Base-by-base conservation (phyloP, 2,329 filamentous ascomycete species). In the Fusarium tupiense region DNA sequence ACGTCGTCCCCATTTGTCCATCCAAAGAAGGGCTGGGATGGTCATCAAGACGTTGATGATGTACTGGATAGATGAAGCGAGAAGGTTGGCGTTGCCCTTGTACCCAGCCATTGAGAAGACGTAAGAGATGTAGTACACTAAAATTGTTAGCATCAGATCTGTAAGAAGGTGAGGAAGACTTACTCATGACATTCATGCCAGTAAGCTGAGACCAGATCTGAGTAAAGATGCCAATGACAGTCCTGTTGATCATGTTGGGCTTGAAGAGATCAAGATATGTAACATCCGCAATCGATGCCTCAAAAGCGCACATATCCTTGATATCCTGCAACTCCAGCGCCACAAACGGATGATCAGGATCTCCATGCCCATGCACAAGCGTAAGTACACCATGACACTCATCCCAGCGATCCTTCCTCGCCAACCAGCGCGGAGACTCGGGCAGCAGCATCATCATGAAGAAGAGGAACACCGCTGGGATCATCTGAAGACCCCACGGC, bases 31-130 rank as follows among this genome's bases (percentile, higher is more conserved):
- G 3, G 93, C 93, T 0, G 93, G 92, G 7, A 95, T 81, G 1
- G 94, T 96, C 91, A 94, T 93, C 60, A 91, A 69, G 4, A 96
- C 93, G 81, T 95, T 95, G 85, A 96, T 94, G 76, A 95, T 87
- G 71, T 90, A 90, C 74, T 88, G 86, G 24, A 90, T 88, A 9
- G 86, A 87, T 0, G 88, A 88, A 3, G 88, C 88, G 53, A 89
- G 83, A 16, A 90, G 81, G 43, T 87, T 87, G 69, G 87, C 82
- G 64, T 89, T 87, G 16, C 82, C 81, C 19, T 57, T 66, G 61
- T 84, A 84, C 1, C 83, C 83, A 0, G 83, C 83, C 82, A 84
- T 84, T 31, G 77, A 77, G 64, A 84, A 84, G 12, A 84, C 80
- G 38, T 82, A 83, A 8, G 80, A 78, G 72, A 92, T 91, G 77